phyloP scores from a whole-genome alignment of 2,329 filamentous ascomycete species.

The Ustilaginoidea virens region DNA sequence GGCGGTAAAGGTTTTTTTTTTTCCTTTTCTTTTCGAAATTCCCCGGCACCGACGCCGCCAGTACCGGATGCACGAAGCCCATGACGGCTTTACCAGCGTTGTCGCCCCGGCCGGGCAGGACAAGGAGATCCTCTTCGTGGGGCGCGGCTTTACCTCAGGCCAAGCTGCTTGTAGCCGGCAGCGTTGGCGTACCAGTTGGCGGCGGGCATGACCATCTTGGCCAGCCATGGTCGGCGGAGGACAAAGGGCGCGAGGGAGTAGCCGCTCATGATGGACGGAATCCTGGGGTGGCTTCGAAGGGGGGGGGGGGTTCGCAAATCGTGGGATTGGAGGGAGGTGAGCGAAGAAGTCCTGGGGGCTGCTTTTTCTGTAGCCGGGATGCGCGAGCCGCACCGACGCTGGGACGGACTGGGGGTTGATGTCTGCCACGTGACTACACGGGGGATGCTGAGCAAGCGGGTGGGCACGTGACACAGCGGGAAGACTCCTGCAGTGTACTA shows the following conservation, averaged over 20 bases:
- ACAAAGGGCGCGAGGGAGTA: constrained; percentile 61
- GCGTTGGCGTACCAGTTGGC: constrained; percentile 81
- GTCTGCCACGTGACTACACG: no score
- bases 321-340: no score
- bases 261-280: constrained; percentile 40
- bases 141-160: constrained; percentile 62
- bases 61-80: no score
- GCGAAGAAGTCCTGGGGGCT: constrained; percentile 5
- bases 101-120: no score
- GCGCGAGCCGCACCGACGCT: constrained; percentile 19
- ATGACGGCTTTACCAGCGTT: no score
- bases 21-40: no score
- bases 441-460: no score
- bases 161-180: constrained; percentile 84
- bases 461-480: constrained; percentile 19
- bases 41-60: no score
- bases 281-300: constrained; percentile 12
- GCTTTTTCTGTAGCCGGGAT: constrained; percentile 10
- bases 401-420: no score
- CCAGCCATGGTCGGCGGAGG: constrained; percentile 73
- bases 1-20: no score
- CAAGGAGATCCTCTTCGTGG: no score
- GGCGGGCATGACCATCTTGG: constrained; percentile 59
- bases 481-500: no score
- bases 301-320: constrained; percentile 6